Base-by-base conservation (phyloP, 305 asterid genomes). In the Fraxinus platypoda region DNA sequence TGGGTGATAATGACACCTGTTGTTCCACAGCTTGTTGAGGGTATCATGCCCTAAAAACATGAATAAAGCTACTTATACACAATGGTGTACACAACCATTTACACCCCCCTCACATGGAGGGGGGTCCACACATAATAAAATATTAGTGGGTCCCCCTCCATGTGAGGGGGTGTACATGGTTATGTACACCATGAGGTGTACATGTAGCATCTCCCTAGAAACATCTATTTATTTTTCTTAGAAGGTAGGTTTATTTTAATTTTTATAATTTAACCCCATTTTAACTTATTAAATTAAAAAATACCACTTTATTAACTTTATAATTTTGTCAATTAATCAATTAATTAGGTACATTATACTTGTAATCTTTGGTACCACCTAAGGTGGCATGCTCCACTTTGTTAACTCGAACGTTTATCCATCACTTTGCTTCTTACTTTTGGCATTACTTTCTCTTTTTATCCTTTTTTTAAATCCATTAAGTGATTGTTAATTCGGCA, bases 341-440 rank as follows among this genome's bases (percentile, higher is more conserved):
- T 52, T 79, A 5, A 43, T 81, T 74, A 78, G 49, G 46, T 25
- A 73, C 78, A 81, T 87, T 25, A 71, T 49, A 54, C 8, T 33
- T 8, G 4, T 78, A 15, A 25, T 52, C 34, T 78, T 82, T 85
- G 83, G 82, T 84, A 80, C 83, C 84, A 81, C 68, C 46, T 77
- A 83, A 86, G 91, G 91, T 86, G 87, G 86, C 87, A 87, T 90
- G 93, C 89, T 88, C 88, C 90, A 85, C 89, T 90, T 86, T 87
- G 66, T 81, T 84, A 89, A 81, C 86, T 87, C 93, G 86, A 82
- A 62, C 76, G 73, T 49, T 87, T 83, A 52, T 15, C 72, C 70
- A 54, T 82, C 9, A 68, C 49, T 30, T 79, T 83, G 30, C 52
- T 41, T 73, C 78, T 80, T 35, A 3, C 59, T 77, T 82, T 79